Conservation (phyloP, 805 yeast genomes). For the Peterozyma xylosa region DNA sequence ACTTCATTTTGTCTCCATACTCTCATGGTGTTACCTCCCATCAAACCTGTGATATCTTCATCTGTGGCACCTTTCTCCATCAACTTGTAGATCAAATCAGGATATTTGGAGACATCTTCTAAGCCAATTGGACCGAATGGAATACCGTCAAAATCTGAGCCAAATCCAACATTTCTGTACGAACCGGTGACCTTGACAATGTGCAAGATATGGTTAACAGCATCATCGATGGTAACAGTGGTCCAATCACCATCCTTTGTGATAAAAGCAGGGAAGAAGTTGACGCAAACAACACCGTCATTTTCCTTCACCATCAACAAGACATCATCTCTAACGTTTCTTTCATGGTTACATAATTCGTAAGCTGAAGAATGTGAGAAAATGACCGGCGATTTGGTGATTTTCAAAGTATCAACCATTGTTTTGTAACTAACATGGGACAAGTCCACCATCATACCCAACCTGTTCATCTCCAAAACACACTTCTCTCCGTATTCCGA, state of each 20-base stretch:
- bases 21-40: slow-evolving; percentile 30
- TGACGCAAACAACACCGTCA: slow-evolving; percentile 35
- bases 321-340: slow-evolving; percentile 37
- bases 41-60: slow-evolving; percentile 25
- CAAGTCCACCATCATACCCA: slow-evolving; percentile 43
- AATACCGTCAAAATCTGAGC: slow-evolving; percentile 42
- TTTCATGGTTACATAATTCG: slow-evolving; percentile 23
- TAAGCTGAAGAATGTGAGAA: slow-evolving; percentile 36
- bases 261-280: slow-evolving; percentile 32
- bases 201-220: slow-evolving; percentile 31
- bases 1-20: slow-evolving; percentile 30
- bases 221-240: slow-evolving; percentile 30
- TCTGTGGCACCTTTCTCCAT: slow-evolving; percentile 28
- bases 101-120: slow-evolving; percentile 40
- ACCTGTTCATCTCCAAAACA: slow-evolving; percentile 36
- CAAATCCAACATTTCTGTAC: slow-evolving; percentile 39
- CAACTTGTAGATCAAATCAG: slow-evolving; percentile 25
- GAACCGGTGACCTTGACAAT: slow-evolving; percentile 29
- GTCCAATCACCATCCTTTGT: slow-evolving; percentile 9
- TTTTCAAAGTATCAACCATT: slow-evolving; percentile 31
- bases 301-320: slow-evolving; percentile 24
- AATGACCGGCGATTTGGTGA: slow-evolving; percentile 32
- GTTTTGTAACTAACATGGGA: slow-evolving; percentile 40
- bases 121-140: slow-evolving; percentile 33
- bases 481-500: slow-evolving; percentile 31